Evolutionary conservation across 2,329 filamentous ascomycete genomes (phyloP).

Genomic region (Aspergillus oerlinghausenensis): DNA sequence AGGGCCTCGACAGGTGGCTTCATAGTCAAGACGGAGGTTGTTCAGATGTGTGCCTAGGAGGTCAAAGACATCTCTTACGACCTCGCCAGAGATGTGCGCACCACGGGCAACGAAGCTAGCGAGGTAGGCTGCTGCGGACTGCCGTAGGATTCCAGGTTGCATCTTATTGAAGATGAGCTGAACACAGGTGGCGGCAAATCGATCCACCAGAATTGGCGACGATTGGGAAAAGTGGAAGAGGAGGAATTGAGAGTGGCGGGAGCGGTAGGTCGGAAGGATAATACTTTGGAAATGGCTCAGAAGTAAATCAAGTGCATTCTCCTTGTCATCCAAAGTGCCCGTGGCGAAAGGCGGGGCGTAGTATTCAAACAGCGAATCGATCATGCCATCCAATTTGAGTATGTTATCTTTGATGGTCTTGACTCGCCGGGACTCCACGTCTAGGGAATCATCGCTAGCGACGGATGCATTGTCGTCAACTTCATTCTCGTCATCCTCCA

Average conservation of each 20-base stretch:
- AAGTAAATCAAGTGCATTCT: slow-evolving; percentile 71
- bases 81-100: slow-evolving; percentile 68
- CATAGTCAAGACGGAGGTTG: slow-evolving; percentile 66
- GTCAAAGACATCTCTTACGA: slow-evolving; percentile 78
- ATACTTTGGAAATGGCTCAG: slow-evolving; percentile 81
- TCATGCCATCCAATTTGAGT: slow-evolving; percentile 83
- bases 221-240: slow-evolving; percentile 92
- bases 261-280: slow-evolving; percentile 86
- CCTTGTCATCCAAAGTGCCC: slow-evolving; percentile 63
- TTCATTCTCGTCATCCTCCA: slow-evolving; percentile 42
- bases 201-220: slow-evolving; percentile 71
- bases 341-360: slow-evolving; percentile 70
- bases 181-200: slow-evolving; percentile 74
- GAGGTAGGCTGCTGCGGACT: slow-evolving; percentile 85
- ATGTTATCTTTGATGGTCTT: slow-evolving; percentile 78
- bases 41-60: slow-evolving; percentile 75
- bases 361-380: slow-evolving; percentile 81
- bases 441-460: slow-evolving; percentile 58
- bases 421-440: slow-evolving; percentile 41
- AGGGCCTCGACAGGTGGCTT: slow-evolving; percentile 72
- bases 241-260: slow-evolving; percentile 89
- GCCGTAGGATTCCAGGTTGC: slow-evolving; percentile 67
- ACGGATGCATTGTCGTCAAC: slow-evolving; percentile 65
- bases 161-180: slow-evolving; percentile 66
- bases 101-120: slow-evolving; percentile 92